A percentile compares a stretch with the other conserved stretches of the same genome.
phyloP scores from a whole-genome alignment of 768 basidiomycete genomes.

The Mycena vitilis region DNA sequence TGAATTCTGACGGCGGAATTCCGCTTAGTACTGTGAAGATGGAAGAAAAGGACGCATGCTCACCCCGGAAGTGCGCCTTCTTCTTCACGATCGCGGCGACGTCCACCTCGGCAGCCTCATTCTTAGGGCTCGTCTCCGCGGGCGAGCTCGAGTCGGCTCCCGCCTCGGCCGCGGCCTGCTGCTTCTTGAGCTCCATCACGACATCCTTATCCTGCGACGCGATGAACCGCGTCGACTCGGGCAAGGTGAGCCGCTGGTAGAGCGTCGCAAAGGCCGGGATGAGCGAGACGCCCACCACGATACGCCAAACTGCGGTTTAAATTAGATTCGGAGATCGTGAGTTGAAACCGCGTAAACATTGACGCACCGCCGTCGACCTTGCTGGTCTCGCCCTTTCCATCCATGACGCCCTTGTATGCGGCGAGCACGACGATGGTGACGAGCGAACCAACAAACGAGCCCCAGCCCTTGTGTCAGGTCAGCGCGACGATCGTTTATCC shows the following conservation, averaged over 20 bases:
- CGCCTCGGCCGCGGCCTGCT: constrained; percentile 21
- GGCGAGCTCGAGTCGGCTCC: constrained; percentile 31
- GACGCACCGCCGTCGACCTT: constrained; percentile 77
- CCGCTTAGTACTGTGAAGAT: background rate
- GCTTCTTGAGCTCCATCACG: constrained; percentile 41
- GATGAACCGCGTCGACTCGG: constrained; percentile 71
- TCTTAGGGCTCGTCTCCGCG: constrained; percentile 22
- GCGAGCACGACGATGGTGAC: constrained; percentile 72
- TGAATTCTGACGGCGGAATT: constrained; percentile 56
- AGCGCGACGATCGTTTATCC: background rate
- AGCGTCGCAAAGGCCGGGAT: constrained; percentile 80
- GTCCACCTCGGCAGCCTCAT: constrained; percentile 19
- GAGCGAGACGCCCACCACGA: constrained; percentile 78
- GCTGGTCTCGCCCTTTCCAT: constrained; percentile 64
- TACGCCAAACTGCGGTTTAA: constrained; percentile 69
- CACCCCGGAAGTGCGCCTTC: constrained; percentile 66
- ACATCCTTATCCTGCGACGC: constrained; percentile 56
- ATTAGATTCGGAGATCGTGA: background rate
- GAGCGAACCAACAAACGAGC: constrained; percentile 72
- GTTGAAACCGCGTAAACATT: constrained; percentile 38
- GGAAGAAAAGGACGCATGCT: constrained; percentile 11
- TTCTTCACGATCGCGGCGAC: constrained; percentile 47
- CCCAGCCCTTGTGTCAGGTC: constrained; percentile 70
- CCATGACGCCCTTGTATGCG: constrained; percentile 73
- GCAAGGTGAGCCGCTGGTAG: constrained; percentile 80